Conservation (phyloP, 257 asterid genomes). For the Scutellaria barbata region DNA sequence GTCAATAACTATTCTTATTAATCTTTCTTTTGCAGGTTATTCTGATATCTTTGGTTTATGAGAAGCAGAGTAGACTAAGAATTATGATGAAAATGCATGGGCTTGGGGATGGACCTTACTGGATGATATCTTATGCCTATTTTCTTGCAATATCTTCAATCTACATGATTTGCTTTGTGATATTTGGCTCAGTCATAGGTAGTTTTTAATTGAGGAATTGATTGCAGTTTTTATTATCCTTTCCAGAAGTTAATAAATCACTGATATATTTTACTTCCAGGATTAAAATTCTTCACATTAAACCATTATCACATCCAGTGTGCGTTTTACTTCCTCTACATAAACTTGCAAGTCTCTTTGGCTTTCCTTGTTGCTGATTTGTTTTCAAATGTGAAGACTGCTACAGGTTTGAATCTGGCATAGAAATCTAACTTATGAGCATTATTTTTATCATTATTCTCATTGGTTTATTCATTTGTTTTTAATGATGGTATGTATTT, state of each 20-base stretch:
- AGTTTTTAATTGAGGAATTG: slow-evolving; percentile 31
- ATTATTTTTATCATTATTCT: slow-evolving; percentile 13
- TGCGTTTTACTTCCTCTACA: slow-evolving; percentile 86
- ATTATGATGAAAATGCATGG: slow-evolving; percentile 99
- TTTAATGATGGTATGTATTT: slow-evolving; percentile 1
- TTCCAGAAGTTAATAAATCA: slow-evolving; percentile 31
- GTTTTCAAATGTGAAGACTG: slow-evolving; percentile 77
- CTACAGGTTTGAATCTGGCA: slow-evolving; percentile 67
- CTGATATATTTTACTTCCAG: slow-evolving; percentile 50
- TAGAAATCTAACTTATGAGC: neutral
- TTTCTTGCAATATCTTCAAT: slow-evolving; percentile 74
- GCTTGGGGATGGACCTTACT: slow-evolving; percentile 94
- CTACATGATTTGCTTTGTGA: slow-evolving; percentile 85
- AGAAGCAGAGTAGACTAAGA: slow-evolving; percentile 81
- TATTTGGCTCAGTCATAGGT: slow-evolving; percentile 88
- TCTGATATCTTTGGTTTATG: slow-evolving; percentile 77
- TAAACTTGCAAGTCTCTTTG: slow-evolving; percentile 87
- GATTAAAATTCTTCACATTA: slow-evolving; percentile 80
- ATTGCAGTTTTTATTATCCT: slow-evolving; percentile 15
- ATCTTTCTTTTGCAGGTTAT: slow-evolving; percentile 59
- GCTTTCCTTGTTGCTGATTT: slow-evolving; percentile 88
- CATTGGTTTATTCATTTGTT: neutral
- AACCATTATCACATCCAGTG: slow-evolving; percentile 90
- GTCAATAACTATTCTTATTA: slow-evolving; percentile 26
- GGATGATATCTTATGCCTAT: slow-evolving; percentile 96